Evolutionary conservation across 306 rosid species (phyloP).

Genomic region (Sesbania bispinosa): DNA sequence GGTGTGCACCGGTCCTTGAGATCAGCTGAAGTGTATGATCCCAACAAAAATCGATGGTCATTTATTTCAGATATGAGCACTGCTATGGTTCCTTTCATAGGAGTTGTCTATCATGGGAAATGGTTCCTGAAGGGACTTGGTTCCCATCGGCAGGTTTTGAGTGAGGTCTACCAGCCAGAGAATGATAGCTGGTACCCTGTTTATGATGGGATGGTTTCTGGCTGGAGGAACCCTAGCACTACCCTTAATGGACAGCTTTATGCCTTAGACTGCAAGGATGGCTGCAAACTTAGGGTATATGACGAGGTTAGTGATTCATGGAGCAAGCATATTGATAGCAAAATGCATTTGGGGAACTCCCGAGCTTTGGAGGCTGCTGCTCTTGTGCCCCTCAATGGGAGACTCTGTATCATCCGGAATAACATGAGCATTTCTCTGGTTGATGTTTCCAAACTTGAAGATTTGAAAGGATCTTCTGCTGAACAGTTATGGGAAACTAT

Average conservation of each 20-base stretch:
- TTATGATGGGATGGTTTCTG: slow-evolving; percentile 75
- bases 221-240: slow-evolving; percentile 83
- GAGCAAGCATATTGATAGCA: slow-evolving; percentile 68
- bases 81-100: slow-evolving; percentile 85
- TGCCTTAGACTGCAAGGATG: slow-evolving; percentile 82
- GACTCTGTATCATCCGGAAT: slow-evolving; percentile 69
- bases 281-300: slow-evolving; percentile 67
- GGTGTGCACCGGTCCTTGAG: slow-evolving; percentile 70
- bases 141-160: slow-evolving; percentile 71
- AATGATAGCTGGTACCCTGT: slow-evolving; percentile 66
- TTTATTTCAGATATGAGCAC: slow-evolving; percentile 84
- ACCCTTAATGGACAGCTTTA: slow-evolving; percentile 70
- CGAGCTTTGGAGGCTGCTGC: slow-evolving; percentile 76
- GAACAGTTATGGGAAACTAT: slow-evolving; percentile 79
- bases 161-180: slow-evolving; percentile 80
- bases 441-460: slow-evolving; percentile 56
- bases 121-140: slow-evolving; percentile 89
- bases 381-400: slow-evolving; percentile 68
- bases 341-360: slow-evolving; percentile 68
- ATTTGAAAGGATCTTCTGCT: slow-evolving; percentile 44
- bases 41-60: slow-evolving; percentile 82
- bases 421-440: slow-evolving; percentile 81
- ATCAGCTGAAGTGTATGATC: slow-evolving; percentile 84
- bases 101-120: slow-evolving; percentile 78
- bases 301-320: slow-evolving; percentile 63